Base-by-base conservation (phyloP, 2,329 filamentous ascomycete species). In the Coniosporium tulheliwenetii region DNA sequence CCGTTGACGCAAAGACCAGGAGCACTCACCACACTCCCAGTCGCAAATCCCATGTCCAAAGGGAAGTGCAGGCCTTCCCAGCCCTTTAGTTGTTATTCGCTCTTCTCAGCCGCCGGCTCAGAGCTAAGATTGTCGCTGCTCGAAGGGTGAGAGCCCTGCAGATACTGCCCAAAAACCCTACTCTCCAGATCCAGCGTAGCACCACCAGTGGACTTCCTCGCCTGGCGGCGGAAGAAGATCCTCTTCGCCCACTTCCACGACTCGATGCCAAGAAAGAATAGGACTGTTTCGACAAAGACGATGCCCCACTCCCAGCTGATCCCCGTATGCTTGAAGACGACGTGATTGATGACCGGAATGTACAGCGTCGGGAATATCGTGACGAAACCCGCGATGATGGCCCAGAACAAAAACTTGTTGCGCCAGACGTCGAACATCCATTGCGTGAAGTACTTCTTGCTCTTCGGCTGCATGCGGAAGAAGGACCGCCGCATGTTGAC, bases 301-400 rank as follows among this genome's bases (percentile, higher is more conserved):
- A 84, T 69, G 0, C 64, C 75, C 79, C 78, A 84, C 54, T 83
- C 79, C 77, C 76, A 79, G 5, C 61, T 67, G 42, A 83, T 82
- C 0, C 70, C 70, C 2, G 61, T 67, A 47, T 83, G 79, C 52
- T 77, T 71, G 57, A 82, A 82, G 0, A 83, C 77, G 1, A 64
- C 60, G 7, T 67, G 66, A 53, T 81, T 81, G 49, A 83, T 65
- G 9, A 73, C 72, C 0, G 80, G 80, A 40, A 84, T 81, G 50
- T 85, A 85, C 0, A 68, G 53, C 14, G 64, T 53, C 0, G 64
- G 63, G 54, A 67, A 66, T 19, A 67, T 59, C 30, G 62, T 62
- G 14, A 65, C 48, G 42, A 67, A 66, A 8, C 64, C 65, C 5
- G 54, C 53, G 9, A 65, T 52, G 31, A 67, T 55, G 7, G 61